These are phyloP conservation scores for Bonia amplexicaulis DNA, from an alignment of 176 grass and related monocot species.

Conservation along the genomic window DNA sequence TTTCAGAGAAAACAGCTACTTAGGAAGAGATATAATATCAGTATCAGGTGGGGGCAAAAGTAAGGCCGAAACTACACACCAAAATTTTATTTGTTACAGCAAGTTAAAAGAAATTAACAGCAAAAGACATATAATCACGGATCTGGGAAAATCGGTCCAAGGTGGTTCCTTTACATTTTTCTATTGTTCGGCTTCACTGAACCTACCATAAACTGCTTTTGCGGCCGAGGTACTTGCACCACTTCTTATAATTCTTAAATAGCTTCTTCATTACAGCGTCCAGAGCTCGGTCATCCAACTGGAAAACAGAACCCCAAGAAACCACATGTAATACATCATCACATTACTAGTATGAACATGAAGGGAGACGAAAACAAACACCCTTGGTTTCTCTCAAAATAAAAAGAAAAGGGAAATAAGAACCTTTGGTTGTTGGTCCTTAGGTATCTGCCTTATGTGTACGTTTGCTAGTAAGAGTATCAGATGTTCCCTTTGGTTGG, in stretches of 20 bases:
- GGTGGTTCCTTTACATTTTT: not conserved
- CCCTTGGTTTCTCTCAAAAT: not conserved
- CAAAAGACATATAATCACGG: not conserved
- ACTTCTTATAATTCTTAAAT: constrained; percentile 89
- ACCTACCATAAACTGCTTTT: constrained; percentile 88
- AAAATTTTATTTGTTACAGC: not conserved
- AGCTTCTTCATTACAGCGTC: constrained; percentile 74
- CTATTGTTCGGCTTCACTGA: not conserved
- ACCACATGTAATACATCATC: constrained; percentile 5
- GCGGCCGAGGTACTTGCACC: constrained; percentile 86
- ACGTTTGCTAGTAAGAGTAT: constrained; percentile 92
- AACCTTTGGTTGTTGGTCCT: constrained; percentile 89
- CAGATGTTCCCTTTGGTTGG: constrained; percentile 97
- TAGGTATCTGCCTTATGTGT: constrained; percentile 70
- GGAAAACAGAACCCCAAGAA: not conserved
- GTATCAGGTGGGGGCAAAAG: not conserved
- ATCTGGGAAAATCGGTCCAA: not conserved
- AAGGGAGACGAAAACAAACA: not conserved
- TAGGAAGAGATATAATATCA: not conserved
- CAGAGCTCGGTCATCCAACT: constrained; percentile 81
- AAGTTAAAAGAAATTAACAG: not conserved
- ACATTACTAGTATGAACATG: not conserved
- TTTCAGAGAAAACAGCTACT: not conserved
- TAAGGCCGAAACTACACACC: not conserved
- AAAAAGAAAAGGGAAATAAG: not conserved